A percentile compares a stretch with the other conserved stretches of the same genome.
phyloP scores from a whole-genome alignment of 192 early-diverging fungal genomes.

The Radiomyces spectabilis region DNA sequence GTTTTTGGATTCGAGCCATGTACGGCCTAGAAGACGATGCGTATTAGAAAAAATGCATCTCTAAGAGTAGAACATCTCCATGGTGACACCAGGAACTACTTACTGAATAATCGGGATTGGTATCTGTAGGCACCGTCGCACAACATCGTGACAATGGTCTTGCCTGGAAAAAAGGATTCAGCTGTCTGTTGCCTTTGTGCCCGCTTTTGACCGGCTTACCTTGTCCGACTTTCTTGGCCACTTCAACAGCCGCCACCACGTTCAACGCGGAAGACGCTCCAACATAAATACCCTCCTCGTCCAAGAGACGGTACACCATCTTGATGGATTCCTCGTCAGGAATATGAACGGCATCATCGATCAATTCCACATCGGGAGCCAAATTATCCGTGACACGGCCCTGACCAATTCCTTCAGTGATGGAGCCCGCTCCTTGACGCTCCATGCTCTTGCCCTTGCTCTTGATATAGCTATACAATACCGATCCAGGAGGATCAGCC shows the following conservation, averaged over 20 bases:
- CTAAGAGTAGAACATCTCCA: too few species aligned
- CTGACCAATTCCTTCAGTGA: conserved; percentile 93
- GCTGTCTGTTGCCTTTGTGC: too few species aligned
- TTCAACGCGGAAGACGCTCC: conserved; percentile 91
- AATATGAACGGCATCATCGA: conserved; percentile 80
- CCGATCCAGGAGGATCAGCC: conserved; percentile 91
- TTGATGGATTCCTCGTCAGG: conserved; percentile 73
- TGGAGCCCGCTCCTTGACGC: conserved; percentile 69
- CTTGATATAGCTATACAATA: conserved; percentile 79
- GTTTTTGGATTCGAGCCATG: conserved; percentile 86
- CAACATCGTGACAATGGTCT: conserved; percentile 79
- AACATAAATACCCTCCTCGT: conserved; percentile 92
- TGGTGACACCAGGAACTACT: too few species aligned
- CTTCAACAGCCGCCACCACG: conserved; percentile 85
- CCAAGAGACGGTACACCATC: conserved; percentile 85
- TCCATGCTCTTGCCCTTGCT: conserved; percentile 57
- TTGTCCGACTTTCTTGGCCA: conserved; percentile 78
- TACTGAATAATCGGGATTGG: conserved; percentile 74
- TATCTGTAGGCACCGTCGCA: conserved; percentile 89
- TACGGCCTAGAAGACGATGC: conserved; percentile 42
- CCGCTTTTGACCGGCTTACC: too few species aligned
- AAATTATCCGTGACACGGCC: conserved; percentile 91
- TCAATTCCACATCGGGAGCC: conserved; percentile 63
- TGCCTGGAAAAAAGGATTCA: too few species aligned
- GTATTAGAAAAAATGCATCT: too few species aligned